These are phyloP conservation scores for Xylaria nigripes DNA, from an alignment of 495 filamentous ascomycete genomes.

Conservation along the genomic window DNA sequence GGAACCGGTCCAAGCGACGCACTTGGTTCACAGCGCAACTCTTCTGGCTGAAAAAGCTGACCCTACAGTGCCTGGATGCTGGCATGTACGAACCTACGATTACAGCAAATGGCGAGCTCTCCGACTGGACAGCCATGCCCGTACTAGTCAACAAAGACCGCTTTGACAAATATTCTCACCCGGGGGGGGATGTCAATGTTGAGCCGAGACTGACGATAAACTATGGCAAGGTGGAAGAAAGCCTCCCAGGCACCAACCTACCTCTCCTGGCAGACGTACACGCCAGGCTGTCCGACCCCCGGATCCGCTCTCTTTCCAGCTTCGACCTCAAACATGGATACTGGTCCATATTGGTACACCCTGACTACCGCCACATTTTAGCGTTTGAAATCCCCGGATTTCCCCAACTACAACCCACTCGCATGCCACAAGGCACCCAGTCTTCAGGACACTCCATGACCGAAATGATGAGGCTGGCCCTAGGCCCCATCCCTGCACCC, in stretches of 20 bases:
- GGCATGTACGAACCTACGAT: background rate
- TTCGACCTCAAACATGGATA: constrained; percentile 2
- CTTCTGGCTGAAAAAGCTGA: background rate
- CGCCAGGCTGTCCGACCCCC: background rate
- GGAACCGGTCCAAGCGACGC: background rate
- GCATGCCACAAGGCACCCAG: constrained; percentile 1
- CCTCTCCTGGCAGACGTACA: background rate
- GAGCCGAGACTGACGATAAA: background rate
- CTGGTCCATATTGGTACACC: background rate
- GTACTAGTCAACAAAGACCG: background rate
- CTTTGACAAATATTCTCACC: background rate
- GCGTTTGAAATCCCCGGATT: background rate
- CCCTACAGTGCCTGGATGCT: background rate
- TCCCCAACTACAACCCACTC: background rate
- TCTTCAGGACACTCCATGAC: background rate
- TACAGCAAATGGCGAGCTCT: background rate
- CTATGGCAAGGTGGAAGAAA: background rate
- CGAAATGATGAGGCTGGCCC: background rate
- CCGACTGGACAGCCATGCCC: background rate
- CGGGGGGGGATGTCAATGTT: background rate
- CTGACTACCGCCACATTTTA: background rate
- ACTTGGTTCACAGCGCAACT: background rate
- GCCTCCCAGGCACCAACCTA: background rate
- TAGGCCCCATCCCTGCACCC: background rate
- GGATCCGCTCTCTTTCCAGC: background rate